Evolutionary conservation across 2,329 filamentous ascomycete genomes (phyloP).

Genomic region (Magnaporthiopsis rhizophila): DNA sequence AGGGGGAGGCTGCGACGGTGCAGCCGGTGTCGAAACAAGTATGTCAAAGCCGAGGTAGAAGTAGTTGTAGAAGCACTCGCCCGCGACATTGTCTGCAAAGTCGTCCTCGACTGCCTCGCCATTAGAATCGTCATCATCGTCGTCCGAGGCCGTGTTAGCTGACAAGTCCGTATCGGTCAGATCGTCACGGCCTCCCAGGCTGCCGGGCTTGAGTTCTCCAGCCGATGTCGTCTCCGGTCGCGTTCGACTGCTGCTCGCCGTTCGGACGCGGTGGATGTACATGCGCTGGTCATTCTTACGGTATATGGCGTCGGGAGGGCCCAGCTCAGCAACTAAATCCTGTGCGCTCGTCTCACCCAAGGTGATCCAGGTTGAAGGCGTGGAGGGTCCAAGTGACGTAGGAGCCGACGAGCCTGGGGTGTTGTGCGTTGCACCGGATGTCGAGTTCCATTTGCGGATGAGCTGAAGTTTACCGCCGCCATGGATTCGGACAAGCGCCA

Average conservation of each 20-base stretch:
- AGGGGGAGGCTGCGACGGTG: slow-evolving; percentile 57
- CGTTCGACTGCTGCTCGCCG: slow-evolving; percentile 41
- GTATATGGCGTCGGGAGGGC: slow-evolving; percentile 90
- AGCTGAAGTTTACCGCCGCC: slow-evolving; percentile 75
- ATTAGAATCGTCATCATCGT: slow-evolving; percentile 59
- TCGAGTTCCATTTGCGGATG: slow-evolving; percentile 54
- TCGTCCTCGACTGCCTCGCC: slow-evolving; percentile 52
- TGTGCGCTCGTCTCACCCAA: slow-evolving; percentile 87
- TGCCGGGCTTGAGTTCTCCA: slow-evolving; percentile 25
- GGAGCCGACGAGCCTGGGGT: slow-evolving; percentile 33
- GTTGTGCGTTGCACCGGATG: slow-evolving; percentile 19
- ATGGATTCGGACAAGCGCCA: slow-evolving; percentile 71
- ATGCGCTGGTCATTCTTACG: slow-evolving; percentile 83
- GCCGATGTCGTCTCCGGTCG: slow-evolving; percentile 29
- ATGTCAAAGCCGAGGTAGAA: slow-evolving; percentile 94
- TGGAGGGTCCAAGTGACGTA: background rate
- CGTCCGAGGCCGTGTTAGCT: slow-evolving; percentile 61
- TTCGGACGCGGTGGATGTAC: slow-evolving; percentile 67
- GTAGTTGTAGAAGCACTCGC: slow-evolving; percentile 93
- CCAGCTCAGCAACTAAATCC: slow-evolving; percentile 82
- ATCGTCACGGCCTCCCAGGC: slow-evolving; percentile 35
- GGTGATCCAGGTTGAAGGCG: slow-evolving; percentile 51
- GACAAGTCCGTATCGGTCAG: slow-evolving; percentile 68
- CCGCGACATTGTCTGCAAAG: slow-evolving; percentile 43
- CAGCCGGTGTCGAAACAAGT: slow-evolving; percentile 69